Evolutionary conservation across 345 rosid species (phyloP).

Genomic region (Rhodomyrtus tomentosa): DNA sequence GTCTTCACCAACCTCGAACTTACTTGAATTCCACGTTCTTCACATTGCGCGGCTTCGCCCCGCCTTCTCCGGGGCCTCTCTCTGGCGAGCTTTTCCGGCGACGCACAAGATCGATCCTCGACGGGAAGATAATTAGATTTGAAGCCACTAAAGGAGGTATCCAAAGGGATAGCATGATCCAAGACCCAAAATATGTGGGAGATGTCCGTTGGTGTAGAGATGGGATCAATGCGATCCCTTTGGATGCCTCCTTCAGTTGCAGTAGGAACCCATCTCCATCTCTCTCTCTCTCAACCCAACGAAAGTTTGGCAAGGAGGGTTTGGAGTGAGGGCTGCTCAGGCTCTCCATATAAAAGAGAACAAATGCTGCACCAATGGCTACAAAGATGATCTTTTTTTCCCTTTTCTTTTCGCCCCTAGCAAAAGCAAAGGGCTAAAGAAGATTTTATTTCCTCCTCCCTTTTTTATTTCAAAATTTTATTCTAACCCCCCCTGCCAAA

Average conservation of each 20-base stretch:
- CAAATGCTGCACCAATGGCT: constrained; percentile 21
- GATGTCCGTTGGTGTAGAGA: not conserved
- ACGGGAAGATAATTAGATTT: not conserved
- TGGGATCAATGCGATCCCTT: constrained; percentile 99
- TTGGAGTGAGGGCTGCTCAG: constrained; percentile 15
- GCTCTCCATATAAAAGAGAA: constrained; percentile 30
- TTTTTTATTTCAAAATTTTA: not conserved
- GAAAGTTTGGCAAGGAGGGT: constrained; percentile 12
- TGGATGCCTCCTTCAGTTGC: constrained; percentile 91
- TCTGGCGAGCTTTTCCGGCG: not conserved
- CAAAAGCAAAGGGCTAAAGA: not conserved
- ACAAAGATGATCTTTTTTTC: not conserved
- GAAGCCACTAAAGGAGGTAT: constrained; percentile 12
- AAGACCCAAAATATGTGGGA: not conserved
- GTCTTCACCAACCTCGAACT: not conserved
- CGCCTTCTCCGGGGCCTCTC: not conserved
- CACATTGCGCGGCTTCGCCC: not conserved
- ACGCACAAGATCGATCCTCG: no score
- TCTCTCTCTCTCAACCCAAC: not conserved
- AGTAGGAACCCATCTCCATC: constrained; percentile 9
- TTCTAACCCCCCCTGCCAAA: not conserved
- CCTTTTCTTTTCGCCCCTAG: not conserved
- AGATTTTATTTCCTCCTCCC: not conserved
- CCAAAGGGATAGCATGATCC: constrained; percentile 23
- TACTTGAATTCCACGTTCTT: not conserved